Conservation (phyloP, 352 stramenopile genomes). For the Globisporangium spinosum region DNA sequence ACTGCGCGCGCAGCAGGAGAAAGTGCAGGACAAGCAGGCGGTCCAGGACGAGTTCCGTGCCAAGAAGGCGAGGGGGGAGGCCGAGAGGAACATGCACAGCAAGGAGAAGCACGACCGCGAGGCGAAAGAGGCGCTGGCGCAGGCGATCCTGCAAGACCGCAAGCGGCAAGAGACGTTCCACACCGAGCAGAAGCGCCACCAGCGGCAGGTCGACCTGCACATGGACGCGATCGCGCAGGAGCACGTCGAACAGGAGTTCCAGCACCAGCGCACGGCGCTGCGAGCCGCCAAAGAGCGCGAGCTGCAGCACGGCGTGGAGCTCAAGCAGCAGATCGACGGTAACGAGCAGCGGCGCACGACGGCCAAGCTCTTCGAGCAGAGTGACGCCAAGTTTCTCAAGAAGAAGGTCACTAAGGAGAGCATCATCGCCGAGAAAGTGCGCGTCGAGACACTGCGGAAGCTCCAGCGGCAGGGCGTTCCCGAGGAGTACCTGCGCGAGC, state of each 20-base stretch:
- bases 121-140: conserved; percentile 32
- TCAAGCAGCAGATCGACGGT: conserved; percentile 54
- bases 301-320: conserved; percentile 30
- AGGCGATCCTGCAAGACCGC: conserved; percentile 50
- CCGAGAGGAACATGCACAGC: conserved; percentile 45
- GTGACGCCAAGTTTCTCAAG: conserved; percentile 63
- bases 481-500: conserved; percentile 63
- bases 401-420: conserved; percentile 73
- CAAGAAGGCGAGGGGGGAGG: conserved; percentile 70
- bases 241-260: conserved; percentile 43
- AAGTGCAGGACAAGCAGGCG: conserved; percentile 71
- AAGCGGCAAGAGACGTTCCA: conserved; percentile 60
- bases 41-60: conserved; percentile 66
- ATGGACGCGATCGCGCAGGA: conserved; percentile 42
- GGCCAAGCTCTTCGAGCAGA: conserved; percentile 61
- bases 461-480: conserved; percentile 66
- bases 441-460: conserved; percentile 48
- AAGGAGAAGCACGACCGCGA: conserved; percentile 56
- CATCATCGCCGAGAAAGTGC: conserved; percentile 76
- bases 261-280: conserved; percentile 29
- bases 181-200: conserved; percentile 32
- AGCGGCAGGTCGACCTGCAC: conserved; percentile 35
- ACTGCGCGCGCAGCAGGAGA: conserved; percentile 74
- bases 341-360: conserved; percentile 53
- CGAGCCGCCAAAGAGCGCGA: conserved; percentile 33